Evolutionary conservation across 495 filamentous ascomycete genomes (phyloP).

Genomic region (Penicillium cinerascens): DNA sequence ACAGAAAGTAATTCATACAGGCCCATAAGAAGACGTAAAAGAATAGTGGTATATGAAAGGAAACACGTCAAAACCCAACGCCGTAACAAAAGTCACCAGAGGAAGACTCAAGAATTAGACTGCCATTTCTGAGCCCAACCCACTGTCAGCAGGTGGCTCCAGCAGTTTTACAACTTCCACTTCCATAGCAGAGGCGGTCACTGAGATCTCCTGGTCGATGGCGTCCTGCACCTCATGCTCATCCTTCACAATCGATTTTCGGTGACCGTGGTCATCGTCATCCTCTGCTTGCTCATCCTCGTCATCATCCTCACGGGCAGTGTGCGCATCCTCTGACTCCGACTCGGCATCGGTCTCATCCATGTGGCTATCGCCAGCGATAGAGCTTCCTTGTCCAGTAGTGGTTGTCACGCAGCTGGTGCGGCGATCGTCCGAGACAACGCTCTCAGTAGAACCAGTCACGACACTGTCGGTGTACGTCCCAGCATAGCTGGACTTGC

Average conservation of each 20-base stretch:
- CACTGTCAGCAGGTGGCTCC: conserved; percentile 43
- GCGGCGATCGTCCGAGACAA: conserved; percentile 46
- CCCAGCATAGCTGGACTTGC: conserved; percentile 40
- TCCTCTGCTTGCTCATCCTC: conserved; percentile 14
- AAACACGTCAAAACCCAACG: conserved; percentile 13
- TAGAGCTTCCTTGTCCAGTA: conserved; percentile 20
- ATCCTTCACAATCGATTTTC: conserved; percentile 7
- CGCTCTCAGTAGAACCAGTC: conserved; percentile 45
- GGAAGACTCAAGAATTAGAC: conserved; percentile 22
- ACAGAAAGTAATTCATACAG: conserved; percentile 25
- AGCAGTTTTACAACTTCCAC: conserved; percentile 27
- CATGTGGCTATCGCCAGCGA: conserved; percentile 5
- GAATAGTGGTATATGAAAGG: conserved; percentile 31
- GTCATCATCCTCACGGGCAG: conserved; percentile 15
- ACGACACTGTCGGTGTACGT: conserved; percentile 48
- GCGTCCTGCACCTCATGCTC: conserved; percentile 3
- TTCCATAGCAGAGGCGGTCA: conserved; percentile 30
- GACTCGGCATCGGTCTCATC: conserved; percentile 5
- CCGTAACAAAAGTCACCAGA: conserved; percentile 10
- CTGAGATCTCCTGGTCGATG: conserved; percentile 18
- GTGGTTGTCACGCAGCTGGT: conserved; percentile 49
- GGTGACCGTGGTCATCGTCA: conserved; percentile 7
- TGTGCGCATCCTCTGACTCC: conserved; percentile 17
- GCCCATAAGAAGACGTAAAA: conserved; percentile 15
- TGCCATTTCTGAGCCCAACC: conserved; percentile 42